These are phyloP conservation scores for Alternaria alternata DNA, from an alignment of 2,329 filamentous ascomycete species.

Conservation along the genomic window DNA sequence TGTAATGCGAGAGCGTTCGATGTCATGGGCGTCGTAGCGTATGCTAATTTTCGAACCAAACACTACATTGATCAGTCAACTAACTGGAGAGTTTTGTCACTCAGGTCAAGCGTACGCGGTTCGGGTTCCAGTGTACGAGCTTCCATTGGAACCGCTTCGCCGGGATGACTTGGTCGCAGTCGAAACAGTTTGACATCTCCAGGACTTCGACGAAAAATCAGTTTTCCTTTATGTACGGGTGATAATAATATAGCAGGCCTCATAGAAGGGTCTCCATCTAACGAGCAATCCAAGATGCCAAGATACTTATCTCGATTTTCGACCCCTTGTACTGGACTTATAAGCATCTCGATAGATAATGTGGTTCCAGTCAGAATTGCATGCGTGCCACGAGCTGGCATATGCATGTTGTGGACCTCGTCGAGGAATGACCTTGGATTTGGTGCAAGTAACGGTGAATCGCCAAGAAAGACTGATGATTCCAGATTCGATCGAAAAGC, in stretches of 20 bases:
- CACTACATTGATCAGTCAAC: neutral
- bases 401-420: neutral
- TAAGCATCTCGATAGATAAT: neutral
- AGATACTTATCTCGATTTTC: neutral
- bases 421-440: neutral
- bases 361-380: neutral
- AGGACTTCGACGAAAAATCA: neutral
- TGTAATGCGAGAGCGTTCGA: neutral
- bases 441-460: neutral
- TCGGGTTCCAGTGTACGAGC: too few relatives aligned
- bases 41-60: neutral
- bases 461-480: neutral
- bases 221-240: neutral
- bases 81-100: too few relatives aligned
- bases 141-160: too few relatives aligned
- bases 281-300: neutral
- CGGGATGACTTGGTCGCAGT: neutral
- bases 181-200: neutral
- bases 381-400: neutral
- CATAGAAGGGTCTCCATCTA: neutral
- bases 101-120: too few relatives aligned
- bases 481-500: neutral
- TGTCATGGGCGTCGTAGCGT: fast-evolving
- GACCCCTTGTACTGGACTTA: neutral
- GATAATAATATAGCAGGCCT: neutral